Percentiles rank a stretch among this genome's conserved stretches.
phyloP scores from a whole-genome alignment of 2,329 filamentous ascomycete genomes.

The Dissoconium aciculare region DNA sequence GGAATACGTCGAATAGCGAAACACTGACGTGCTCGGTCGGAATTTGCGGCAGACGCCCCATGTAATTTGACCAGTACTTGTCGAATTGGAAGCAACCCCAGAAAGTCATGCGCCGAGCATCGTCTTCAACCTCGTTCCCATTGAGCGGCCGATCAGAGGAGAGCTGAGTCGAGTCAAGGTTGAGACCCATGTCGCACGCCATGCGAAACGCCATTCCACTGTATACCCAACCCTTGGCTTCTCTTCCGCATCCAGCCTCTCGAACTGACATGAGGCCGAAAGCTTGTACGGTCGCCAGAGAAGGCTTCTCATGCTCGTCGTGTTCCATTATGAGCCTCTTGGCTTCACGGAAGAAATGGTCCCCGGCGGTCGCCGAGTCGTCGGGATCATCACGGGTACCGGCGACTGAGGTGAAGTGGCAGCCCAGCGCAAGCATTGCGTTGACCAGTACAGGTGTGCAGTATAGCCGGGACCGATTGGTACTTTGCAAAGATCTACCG shows the following conservation, averaged over 20 bases:
- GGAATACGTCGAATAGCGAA: slow-evolving; percentile 81
- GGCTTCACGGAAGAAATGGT: slow-evolving; percentile 91
- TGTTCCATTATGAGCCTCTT: slow-evolving; percentile 80
- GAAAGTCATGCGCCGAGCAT: slow-evolving; percentile 81
- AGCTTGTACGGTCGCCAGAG: slow-evolving; percentile 80
- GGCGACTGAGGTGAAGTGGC: slow-evolving; percentile 71
- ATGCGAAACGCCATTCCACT: slow-evolving; percentile 97
- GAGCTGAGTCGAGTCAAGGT: slow-evolving; percentile 61
- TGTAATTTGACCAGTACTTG: slow-evolving; percentile 97
- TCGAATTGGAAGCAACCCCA: slow-evolving; percentile 99
- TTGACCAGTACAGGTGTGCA: slow-evolving; percentile 87
- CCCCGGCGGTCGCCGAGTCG: slow-evolving; percentile 74
- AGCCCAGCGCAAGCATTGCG: slow-evolving; percentile 81
- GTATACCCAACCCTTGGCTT: slow-evolving; percentile 96
- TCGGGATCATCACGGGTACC: slow-evolving; percentile 56
- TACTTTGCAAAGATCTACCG: slow-evolving; percentile 44
- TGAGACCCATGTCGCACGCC: slow-evolving; percentile 85
- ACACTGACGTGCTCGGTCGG: slow-evolving; percentile 66
- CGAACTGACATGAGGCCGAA: slow-evolving; percentile 89
- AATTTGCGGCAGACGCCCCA: slow-evolving; percentile 79
- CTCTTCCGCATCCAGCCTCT: slow-evolving; percentile 84
- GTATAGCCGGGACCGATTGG: slow-evolving; percentile 47
- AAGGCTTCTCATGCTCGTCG: slow-evolving; percentile 82
- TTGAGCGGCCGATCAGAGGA: slow-evolving; percentile 29
- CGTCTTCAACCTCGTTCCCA: slow-evolving; percentile 65